Base-by-base conservation (phyloP, 371 early-diverging fungal species). In the Syncephalastrum monosporum region DNA sequence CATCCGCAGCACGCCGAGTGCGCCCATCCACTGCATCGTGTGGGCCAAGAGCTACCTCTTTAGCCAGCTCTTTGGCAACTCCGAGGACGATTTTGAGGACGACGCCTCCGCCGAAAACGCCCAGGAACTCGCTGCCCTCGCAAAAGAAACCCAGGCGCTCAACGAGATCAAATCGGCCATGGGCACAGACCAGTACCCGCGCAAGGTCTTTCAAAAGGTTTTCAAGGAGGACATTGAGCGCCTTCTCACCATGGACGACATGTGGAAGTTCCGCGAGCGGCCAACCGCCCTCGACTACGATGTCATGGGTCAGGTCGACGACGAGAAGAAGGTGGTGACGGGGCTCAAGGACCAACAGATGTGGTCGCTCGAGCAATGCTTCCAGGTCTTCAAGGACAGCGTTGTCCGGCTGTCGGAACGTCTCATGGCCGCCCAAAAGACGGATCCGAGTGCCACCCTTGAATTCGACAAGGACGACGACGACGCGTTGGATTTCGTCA, bases 31-130 rank as follows among this genome's bases (percentile, higher is more conserved):
- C 74, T 99, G 99, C 62, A 93, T 99, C 53, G 97, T 97, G 21
- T 99, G 99, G 99, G 95, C 98, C 52, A 99, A 99, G 74, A 90
- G 87, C 59, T 97, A 91, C 69, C 76, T 98, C 47, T 93, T 91
- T 71, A 90, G 84, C 27, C 86, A 92, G 69, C 82, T 97, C 27
- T 96, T 98, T 79, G 95, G 94, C 29, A 71, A 77, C 55, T 77
- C 84, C 5, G 85, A 83, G 19, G 86, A 88, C 23, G 59, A 55
- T 10, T 42, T 72, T 16, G 86, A 86, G 13, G 74, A 77, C 17
- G 82, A 71, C 5, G 74, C 65, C 0, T 67, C 70, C 14, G 68
- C 74, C 5, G 89, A 89, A 4, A 88, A 90, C 61, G 91, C 82
- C 15, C 63, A 89, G 49, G 93, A 95, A 66, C 66, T 94, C 10